A percentile compares a stretch with the other conserved stretches of the same genome.
Evolutionary conservation across 495 filamentous ascomycete species (phyloP).

Genomic region (Penicillium simplicissimum): DNA sequence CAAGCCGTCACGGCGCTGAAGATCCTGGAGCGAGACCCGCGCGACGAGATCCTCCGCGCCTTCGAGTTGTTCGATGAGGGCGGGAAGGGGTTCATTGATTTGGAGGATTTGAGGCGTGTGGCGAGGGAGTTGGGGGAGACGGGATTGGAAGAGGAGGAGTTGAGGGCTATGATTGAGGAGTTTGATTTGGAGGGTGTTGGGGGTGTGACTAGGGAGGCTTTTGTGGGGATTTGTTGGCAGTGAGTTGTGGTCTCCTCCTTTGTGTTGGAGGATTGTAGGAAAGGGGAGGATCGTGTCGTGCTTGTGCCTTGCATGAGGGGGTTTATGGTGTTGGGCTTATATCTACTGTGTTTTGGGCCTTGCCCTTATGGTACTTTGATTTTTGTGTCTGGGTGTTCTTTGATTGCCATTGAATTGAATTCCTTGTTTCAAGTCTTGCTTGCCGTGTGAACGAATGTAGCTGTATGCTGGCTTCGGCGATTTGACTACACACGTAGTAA

Average conservation of each 20-base stretch:
- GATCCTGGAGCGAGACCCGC: slow-evolving; percentile 78
- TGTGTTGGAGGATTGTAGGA: neutral
- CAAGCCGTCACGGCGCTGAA: slow-evolving; percentile 76
- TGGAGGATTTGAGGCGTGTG: slow-evolving; percentile 83
- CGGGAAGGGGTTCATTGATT: slow-evolving; percentile 78
- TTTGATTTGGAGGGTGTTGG: slow-evolving; percentile 95
- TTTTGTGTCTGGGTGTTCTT: slow-evolving; percentile 1
- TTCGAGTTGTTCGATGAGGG: slow-evolving; percentile 87
- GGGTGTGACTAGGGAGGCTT: slow-evolving; percentile 86
- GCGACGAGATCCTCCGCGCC: slow-evolving; percentile 87
- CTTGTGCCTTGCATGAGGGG: slow-evolving; percentile 17
- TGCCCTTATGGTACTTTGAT: slow-evolving; percentile 12
- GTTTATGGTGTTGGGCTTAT: slow-evolving; percentile 20
- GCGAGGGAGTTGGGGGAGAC: slow-evolving; percentile 89
- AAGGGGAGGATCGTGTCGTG: neutral
- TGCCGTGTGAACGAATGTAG: neutral
- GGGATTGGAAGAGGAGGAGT: slow-evolving; percentile 85
- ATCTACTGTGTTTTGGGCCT: slow-evolving; percentile 15
- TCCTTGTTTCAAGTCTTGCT: neutral
- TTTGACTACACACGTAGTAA: neutral
- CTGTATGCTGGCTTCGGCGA: neutral
- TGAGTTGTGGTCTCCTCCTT: slow-evolving; percentile 20
- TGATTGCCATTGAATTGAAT: neutral
- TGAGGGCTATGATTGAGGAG: slow-evolving; percentile 96
- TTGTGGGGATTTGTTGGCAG: slow-evolving; percentile 75